Percentiles rank a stretch among this genome's conserved stretches.
Conservation (phyloP, 2,329 filamentous ascomycete genomes). For the Myriosclerotinia curreyana region DNA sequence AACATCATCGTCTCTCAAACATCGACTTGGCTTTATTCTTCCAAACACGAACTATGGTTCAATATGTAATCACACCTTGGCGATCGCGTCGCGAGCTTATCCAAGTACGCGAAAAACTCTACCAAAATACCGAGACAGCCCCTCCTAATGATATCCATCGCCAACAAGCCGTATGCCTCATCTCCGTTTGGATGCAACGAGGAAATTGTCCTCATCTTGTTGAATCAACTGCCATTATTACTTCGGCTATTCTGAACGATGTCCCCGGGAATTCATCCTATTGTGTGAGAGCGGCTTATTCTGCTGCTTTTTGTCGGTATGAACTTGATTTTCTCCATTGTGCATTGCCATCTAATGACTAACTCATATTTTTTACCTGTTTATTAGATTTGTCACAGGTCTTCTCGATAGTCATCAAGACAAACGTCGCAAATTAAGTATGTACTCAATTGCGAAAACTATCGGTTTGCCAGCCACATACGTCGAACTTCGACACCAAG, state of each 20-base stretch:
- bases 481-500: constrained; percentile 85
- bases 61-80: constrained; percentile 74
- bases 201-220: constrained; percentile 75
- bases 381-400: constrained; percentile 70
- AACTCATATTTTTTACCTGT: not conserved
- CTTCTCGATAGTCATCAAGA: constrained; percentile 72
- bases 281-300: constrained; percentile 66
- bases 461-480: constrained; percentile 73
- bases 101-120: constrained; percentile 62
- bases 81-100: constrained; percentile 64
- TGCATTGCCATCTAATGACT: not conserved
- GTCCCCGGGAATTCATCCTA: constrained; percentile 44
- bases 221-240: constrained; percentile 72
- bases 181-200: constrained; percentile 68
- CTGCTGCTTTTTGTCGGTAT: constrained; percentile 70
- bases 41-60: constrained; percentile 51
- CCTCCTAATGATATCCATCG: constrained; percentile 56
- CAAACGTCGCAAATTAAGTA: constrained; percentile 64
- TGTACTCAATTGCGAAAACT: constrained; percentile 68
- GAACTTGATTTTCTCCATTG: constrained; percentile 36
- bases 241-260: constrained; percentile 67
- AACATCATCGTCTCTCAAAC: not conserved
- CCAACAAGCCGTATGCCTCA: constrained; percentile 52
- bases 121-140: constrained; percentile 41
- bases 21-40: not conserved